These are phyloP conservation scores for Sporothrix dimorphospora DNA, from an alignment of 2,329 filamentous ascomycete genomes.

Conservation along the genomic window DNA sequence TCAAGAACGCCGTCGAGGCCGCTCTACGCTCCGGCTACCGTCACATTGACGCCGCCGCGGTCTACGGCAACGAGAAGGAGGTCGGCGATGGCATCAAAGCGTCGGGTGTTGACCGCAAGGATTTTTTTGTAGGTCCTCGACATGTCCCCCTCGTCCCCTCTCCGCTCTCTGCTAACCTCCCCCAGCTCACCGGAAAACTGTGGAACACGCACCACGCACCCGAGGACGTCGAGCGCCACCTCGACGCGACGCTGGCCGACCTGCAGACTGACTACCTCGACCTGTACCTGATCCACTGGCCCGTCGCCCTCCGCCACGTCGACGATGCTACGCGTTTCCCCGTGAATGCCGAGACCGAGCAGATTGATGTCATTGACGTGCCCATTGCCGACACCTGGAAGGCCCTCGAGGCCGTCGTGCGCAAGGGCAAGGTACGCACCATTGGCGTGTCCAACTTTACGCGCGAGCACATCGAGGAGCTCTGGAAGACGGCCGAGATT, in stretches of 20 bases:
- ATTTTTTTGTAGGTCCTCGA: constrained; percentile 38
- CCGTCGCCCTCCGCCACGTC: constrained; percentile 42
- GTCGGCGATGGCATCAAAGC: constrained; percentile 31
- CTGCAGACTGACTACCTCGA: constrained; percentile 58
- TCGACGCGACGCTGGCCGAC: constrained; percentile 53
- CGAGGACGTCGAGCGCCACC: constrained; percentile 52
- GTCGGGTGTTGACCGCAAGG: constrained; percentile 29
- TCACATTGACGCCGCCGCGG: constrained; percentile 54
- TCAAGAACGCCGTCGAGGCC: constrained; percentile 48
- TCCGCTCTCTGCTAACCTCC: constrained; percentile 58
- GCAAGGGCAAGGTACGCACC: constrained; percentile 54
- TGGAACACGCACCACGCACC: constrained; percentile 59
- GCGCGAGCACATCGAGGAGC: constrained; percentile 60
- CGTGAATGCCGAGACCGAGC: constrained; percentile 7
- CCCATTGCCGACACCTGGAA: constrained; percentile 49
- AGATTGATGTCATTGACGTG: constrained; percentile 46
- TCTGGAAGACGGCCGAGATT: constrained; percentile 51
- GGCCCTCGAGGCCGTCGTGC: constrained; percentile 59
- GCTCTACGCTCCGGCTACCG: constrained; percentile 50
- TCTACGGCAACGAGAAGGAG: constrained; percentile 46
- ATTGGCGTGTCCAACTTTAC: constrained; percentile 67
- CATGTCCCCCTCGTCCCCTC: background rate
- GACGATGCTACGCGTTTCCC: constrained; percentile 19
- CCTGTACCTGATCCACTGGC: constrained; percentile 55
- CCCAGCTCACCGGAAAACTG: constrained; percentile 58